Evolutionary conservation across 495 filamentous ascomycete genomes (phyloP), one percentile per base, ranked within the genome.

Genomic region (Tuber brumale): DNA sequence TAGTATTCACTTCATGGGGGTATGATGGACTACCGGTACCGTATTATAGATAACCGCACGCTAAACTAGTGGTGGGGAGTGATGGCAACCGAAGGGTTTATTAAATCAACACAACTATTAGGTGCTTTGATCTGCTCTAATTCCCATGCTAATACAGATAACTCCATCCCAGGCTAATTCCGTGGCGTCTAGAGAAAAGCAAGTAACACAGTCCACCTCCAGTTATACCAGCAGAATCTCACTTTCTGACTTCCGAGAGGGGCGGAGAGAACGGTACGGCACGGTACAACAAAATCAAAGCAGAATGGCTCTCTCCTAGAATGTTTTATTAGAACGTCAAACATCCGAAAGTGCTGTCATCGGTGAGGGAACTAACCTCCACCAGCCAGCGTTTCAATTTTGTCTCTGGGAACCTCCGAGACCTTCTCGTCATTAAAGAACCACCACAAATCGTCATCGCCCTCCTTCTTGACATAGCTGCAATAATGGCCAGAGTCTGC

Each of bases 341-440:
- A 39, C 69, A 46, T 18, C 27, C 39, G 18, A 18, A 48, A 46
- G 12, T 16, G n/a, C 35, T 10, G 45, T 44, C 37, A 27, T 19
- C 35, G 41, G 61, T 39, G 61, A 48, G 16, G 43, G 43, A 48
- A 85, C 89, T 85, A 85, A 90, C 95, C 95, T 82, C 95, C 95
- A 77, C 95, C 95, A 72, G 93, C 88, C 76, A 99, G 87, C 9
- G 91, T 90, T 82, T 95, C 91, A 79, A 99, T 96, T 86, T 95
- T 97, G 80, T 97, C 94, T 14, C 89, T 85, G 5, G 94, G 91
- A 42, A 99, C 95, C 85, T 98, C 96, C 57, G 92, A 89, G 18
- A 99, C 96, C 84, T 95, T 97, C 82, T 99, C 96, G 81, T 99
- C 95, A 83, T 99, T 97, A 88, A 99, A 99, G 94, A 95, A 98